These are phyloP conservation scores for Aspergillus puulaauensis DNA, from an alignment of 2,329 filamentous ascomycete genomes.

Conservation along the genomic window DNA sequence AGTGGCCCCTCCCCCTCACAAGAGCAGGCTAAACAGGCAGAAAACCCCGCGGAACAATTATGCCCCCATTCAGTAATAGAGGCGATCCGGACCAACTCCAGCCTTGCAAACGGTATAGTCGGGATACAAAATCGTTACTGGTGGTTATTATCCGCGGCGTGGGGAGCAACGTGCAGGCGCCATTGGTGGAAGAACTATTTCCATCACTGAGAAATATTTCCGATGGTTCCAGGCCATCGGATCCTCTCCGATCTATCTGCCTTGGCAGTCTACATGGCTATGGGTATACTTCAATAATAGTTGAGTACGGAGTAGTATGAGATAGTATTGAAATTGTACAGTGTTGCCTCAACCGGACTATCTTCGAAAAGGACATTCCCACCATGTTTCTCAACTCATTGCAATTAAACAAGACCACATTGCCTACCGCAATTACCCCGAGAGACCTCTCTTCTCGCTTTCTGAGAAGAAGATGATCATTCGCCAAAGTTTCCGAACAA, in stretches of 20 bases:
- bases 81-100: slow-evolving; percentile 2
- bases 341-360: background rate
- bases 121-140: slow-evolving; percentile 5
- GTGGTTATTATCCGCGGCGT: slow-evolving; percentile 1
- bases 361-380: background rate
- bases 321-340: background rate
- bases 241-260: slow-evolving; percentile 3
- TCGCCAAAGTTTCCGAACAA: slow-evolving; percentile 96
- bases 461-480: slow-evolving; percentile 99
- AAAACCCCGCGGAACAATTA: slow-evolving; percentile 14
- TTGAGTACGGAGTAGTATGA: background rate
- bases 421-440: slow-evolving; percentile 49
- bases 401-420: background rate
- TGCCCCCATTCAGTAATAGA: slow-evolving; percentile 6
- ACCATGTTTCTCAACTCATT: background rate
- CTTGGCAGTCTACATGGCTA: background rate
- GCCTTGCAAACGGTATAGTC: background rate
- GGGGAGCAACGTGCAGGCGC: background rate
- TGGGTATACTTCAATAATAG: background rate
- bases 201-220: slow-evolving; percentile 23
- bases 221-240: slow-evolving; percentile 5
- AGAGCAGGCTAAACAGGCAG: background rate
- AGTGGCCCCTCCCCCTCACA: background rate
- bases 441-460: slow-evolving; percentile 84
- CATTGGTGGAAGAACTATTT: slow-evolving; percentile 29